Conservation (phyloP, 192 early-diverging fungal species). For the Backusella sp. region DNA sequence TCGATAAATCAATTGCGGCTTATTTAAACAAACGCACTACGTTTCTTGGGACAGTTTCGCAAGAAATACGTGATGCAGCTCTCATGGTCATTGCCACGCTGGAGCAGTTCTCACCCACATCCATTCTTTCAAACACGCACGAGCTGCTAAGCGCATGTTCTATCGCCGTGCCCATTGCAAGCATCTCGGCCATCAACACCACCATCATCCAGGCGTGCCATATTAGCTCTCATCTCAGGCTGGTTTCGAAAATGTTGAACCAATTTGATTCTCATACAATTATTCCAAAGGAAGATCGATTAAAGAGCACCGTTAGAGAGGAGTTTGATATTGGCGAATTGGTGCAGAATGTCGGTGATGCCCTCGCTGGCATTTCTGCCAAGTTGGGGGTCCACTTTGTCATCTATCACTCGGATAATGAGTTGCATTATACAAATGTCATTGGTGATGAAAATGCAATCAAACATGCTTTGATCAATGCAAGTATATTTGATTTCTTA, state of each 20-base stretch:
- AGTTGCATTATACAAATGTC: conserved; percentile 43
- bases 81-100: conserved; percentile 44
- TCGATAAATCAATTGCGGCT: neutral
- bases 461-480: conserved; percentile 49
- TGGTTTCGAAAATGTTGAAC: conserved; percentile 38
- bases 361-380: conserved; percentile 48
- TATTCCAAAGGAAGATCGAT: neutral
- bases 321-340: conserved; percentile 56
- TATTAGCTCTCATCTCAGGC: conserved; percentile 42
- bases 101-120: conserved; percentile 49
- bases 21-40: neutral
- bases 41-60: conserved; percentile 35
- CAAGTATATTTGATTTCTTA: conserved; percentile 13
- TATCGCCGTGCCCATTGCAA: conserved; percentile 52
- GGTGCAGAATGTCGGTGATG: conserved; percentile 56
- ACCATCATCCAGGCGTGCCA: conserved; percentile 47
- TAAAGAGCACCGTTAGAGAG: conserved; percentile 11
- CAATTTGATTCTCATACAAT: neutral
- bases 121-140: conserved; percentile 39
- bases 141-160: conserved; percentile 56
- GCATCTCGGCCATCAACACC: conserved; percentile 48
- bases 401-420: conserved; percentile 51
- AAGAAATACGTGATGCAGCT: conserved; percentile 45
- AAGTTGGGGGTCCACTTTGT: conserved; percentile 49
- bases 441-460: conserved; percentile 51